Base-by-base conservation (phyloP, 1,139 yeast genomes). In the Geotrichum cucujoidarum region DNA sequence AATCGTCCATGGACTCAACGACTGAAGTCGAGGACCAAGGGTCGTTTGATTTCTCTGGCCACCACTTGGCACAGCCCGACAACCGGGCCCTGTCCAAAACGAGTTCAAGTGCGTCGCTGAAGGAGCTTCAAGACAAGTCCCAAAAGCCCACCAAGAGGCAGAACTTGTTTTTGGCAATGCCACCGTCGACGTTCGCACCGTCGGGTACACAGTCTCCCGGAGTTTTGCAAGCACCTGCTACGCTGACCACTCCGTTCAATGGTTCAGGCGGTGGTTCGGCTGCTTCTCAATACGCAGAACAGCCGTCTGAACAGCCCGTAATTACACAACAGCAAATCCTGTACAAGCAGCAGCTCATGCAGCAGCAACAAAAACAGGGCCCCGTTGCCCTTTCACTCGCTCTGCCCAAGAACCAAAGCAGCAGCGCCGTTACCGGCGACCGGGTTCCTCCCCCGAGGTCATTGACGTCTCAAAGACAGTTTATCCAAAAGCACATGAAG, bases 331-430 rank as follows among this genome's bases (percentile, higher is more conserved):
- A 40, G 29, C 50, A 46, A 21, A 24, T 33, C 25, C 45, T 30
- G 13, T 47, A 50, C 22, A 50, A 44, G 18, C 48, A 50, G 25
- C 50, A 44, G 27, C 21, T 50, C 11, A 42, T 42, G 16, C 43
- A 20, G 17, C 51, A 38, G 27, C 56, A 43, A 38, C 50, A 34
- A 29, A 45, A 27, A 14, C 53, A 31, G 24, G 40, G 43, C 11
- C 45, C 37, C 33, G 13, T 20, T 5, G 25, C 33, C 1, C 34
- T 29, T 13, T 22, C 42, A 6, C 27, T n/a, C n/a, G n/a, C n/a
- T 13, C 42, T 41, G 18, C 41, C 16, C 16, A 50, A 37, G 29
- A 55, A 42, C 39, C 50, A 33, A 27, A 44, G 21, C n/a, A 51
- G 27, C 22, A 33, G 42, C 7, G 40, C 34, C 37, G 14, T 18